A percentile compares a stretch with the other conserved stretches of the same genome.
Conservation (phyloP, 495 filamentous ascomycete genomes). For the Trichoderma reesei region DNA sequence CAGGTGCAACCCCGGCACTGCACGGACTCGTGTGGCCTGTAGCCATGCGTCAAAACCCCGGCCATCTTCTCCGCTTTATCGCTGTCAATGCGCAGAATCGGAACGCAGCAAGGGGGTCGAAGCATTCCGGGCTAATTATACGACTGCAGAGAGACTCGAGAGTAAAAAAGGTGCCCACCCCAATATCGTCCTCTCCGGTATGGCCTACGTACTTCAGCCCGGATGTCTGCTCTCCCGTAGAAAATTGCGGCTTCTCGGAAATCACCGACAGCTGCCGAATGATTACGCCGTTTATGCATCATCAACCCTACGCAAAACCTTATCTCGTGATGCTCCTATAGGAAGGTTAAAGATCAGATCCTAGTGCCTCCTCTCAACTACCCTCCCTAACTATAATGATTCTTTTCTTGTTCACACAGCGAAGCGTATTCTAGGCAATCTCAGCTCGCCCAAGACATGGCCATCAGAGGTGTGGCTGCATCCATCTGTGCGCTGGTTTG, state of each 20-base stretch:
- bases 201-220: background rate
- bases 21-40: background rate
- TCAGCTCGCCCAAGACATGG: too few species aligned
- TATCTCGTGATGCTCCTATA: background rate
- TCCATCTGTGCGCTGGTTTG: too few species aligned
- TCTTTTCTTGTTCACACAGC: too few species aligned
- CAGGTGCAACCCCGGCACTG: background rate
- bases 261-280: background rate
- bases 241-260: background rate
- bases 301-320: background rate
- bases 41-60: background rate
- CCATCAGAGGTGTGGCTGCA: too few species aligned
- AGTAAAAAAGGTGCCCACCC: background rate
- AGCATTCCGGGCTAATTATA: background rate
- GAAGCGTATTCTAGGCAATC: too few species aligned
- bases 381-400: too few species aligned
- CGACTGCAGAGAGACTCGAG: background rate
- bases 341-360: background rate
- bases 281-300: background rate
- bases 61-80: background rate
- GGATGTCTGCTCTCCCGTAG: background rate
- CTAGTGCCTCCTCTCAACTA: too few species aligned
- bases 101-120: background rate
- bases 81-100: background rate
- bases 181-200: background rate